These are phyloP conservation scores for Cutaneotrichosporon spelunceum DNA, from an alignment of 1,284 basidiomycete genomes.

Conservation along the genomic window DNA sequence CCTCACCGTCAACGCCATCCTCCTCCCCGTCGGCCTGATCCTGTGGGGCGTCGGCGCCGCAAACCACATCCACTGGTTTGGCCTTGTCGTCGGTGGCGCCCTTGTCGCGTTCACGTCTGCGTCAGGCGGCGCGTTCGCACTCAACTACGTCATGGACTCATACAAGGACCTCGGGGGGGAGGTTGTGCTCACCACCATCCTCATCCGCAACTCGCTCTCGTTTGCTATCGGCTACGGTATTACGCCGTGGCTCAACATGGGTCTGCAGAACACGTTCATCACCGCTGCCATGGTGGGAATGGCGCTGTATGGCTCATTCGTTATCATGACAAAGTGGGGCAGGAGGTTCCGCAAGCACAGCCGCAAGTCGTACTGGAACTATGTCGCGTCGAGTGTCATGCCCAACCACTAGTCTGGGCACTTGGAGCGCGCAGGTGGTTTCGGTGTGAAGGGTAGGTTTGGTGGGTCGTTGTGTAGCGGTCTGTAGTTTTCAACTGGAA, in stretches of 20 bases:
- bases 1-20: conserved; percentile 22
- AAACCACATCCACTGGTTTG: conserved; percentile 29
- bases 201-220: conserved; percentile 24
- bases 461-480: background rate
- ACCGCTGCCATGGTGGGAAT: conserved; percentile 25
- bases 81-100: conserved; percentile 26
- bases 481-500: background rate
- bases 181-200: conserved; percentile 28
- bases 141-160: conserved; percentile 34
- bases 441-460: background rate
- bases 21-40: conserved; percentile 30
- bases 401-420: background rate
- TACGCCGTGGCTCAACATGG: conserved; percentile 28
- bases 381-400: conserved; percentile 23
- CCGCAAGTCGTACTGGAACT: conserved; percentile 23
- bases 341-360: conserved; percentile 21
- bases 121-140: conserved; percentile 26
- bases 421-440: too few species aligned
- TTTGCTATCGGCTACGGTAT: conserved; percentile 28
- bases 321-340: conserved; percentile 23
- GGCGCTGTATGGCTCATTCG: conserved; percentile 21
- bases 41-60: conserved; percentile 35
- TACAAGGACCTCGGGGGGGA: conserved; percentile 34
- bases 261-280: conserved; percentile 27
- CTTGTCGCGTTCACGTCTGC: conserved; percentile 26